Base-by-base conservation (phyloP, 768 basidiomycete species). In the Boletales sp. region DNA sequence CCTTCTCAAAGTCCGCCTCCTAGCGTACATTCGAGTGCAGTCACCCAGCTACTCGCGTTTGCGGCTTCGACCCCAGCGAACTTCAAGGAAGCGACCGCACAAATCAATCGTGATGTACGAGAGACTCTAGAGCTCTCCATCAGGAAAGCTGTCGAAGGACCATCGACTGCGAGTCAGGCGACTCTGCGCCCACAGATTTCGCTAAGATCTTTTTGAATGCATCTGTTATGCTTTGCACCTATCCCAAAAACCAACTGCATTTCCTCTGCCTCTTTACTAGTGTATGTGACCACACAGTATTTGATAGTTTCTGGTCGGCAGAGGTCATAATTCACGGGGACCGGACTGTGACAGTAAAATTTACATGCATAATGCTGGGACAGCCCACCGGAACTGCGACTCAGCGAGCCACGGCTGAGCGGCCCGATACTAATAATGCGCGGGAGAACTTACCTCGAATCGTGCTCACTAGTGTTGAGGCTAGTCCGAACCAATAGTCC, bases 21-120 rank as follows among this genome's bases (percentile, higher is more conserved):
- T 0, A 69, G 72, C 0, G 58, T 84, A 8, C 83, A 84, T 45
- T 59, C 75, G 0, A 79, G 83, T 51, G 82, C 83, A 3, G 75
- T 90, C 18, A 65, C 77, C 3, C 85, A 90, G 44, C 66, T 96
- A 1, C 68, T 97, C 28, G 68, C 74, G 2, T 84, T 90, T 50
- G 93, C 93, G 0, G 77, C 86, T 1, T 69, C 77, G 0, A 80
- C 84, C 4, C 87, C 94, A 0, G 63, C 71, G 5, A 79, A 86
- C 12, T 97, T 97, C 79, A 92, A 90, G 64, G 90, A 92, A 40
- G 90, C 87, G 1, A 86, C 89, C 3, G 76, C 72, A 9, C 82
- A 78, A 42, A 74, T 97, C 18, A 83, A 86, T 28, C 63, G 73
- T 8, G 65, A 74, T 0, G 75, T 75, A 7, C 72, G 83, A 40